phyloP scores from a whole-genome alignment of 225 moss, liverwort and hornwort genomes.

The Marchantia polymorpha region DNA sequence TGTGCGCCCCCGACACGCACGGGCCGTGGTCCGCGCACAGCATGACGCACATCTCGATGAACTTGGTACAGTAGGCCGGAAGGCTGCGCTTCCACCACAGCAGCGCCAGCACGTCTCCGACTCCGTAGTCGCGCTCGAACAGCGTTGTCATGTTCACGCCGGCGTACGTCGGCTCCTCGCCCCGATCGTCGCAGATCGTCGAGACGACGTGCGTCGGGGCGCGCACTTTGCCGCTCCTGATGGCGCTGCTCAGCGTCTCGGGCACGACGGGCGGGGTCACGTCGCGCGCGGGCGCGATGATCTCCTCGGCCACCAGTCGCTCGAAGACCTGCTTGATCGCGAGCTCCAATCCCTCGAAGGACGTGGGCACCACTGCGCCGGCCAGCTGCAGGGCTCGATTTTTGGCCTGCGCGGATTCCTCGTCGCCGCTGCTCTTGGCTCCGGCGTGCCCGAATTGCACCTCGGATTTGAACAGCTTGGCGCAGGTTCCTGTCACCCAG shows the following conservation, averaged over 20 bases:
- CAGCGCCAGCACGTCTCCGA: conserved; percentile 88
- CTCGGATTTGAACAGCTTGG: conserved; percentile 87
- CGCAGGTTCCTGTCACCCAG: conserved; percentile 96
- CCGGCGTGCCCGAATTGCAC: conserved; percentile 99
- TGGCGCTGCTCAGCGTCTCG: conserved; percentile 74
- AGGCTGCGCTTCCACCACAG: conserved; percentile 92
- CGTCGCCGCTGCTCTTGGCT: conserved; percentile 92
- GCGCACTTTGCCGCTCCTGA: conserved; percentile 81
- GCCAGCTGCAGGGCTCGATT: conserved; percentile 76
- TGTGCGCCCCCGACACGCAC: conserved; percentile 87
- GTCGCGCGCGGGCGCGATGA: conserved; percentile 50
- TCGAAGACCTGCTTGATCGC: conserved; percentile 67
- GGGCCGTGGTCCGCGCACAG: conserved; percentile 91
- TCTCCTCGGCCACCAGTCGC: conserved; percentile 58
- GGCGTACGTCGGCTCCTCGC: conserved; percentile 91
- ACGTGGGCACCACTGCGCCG: conserved; percentile 86
- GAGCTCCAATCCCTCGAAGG: conserved; percentile 78
- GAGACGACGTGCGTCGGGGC: conserved; percentile 93
- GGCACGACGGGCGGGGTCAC: conserved; percentile 69
- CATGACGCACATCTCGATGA: conserved; percentile 91
- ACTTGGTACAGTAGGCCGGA: conserved; percentile 83
- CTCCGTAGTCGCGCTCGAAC: conserved; percentile 68
- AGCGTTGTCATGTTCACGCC: conserved; percentile 86
- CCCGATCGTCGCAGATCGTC: conserved; percentile 93
- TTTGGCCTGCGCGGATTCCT: conserved; percentile 95